Conservation (phyloP, 1,139 yeast species). For the Taiozyma onychis region DNA sequence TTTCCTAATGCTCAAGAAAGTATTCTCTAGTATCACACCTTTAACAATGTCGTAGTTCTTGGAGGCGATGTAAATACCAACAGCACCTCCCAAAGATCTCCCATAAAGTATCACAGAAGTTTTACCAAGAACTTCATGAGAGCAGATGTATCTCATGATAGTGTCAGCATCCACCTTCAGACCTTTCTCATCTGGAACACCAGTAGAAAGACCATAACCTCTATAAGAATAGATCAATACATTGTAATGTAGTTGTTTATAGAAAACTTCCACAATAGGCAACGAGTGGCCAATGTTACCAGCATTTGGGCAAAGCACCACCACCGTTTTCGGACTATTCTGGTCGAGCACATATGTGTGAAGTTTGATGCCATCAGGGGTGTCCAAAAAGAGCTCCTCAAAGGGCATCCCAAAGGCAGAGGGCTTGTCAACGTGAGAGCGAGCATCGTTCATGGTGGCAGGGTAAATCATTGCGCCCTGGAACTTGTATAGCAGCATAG, state of each 20-base stretch:
- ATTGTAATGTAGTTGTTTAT: constrained; percentile 60
- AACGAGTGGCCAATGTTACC: constrained; percentile 94
- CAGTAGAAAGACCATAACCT: constrained; percentile 88
- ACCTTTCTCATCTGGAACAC: constrained; percentile 72
- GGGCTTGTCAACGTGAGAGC: constrained; percentile 74
- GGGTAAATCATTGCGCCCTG: constrained; percentile 80
- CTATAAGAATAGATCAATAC: constrained; percentile 85
- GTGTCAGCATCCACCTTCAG: constrained; percentile 78
- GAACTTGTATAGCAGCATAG: constrained; percentile 52
- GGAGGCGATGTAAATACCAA: constrained; percentile 77
- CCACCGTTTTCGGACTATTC: constrained; percentile 54
- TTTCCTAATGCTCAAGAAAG: constrained; percentile 72
- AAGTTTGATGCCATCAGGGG: constrained; percentile 59
- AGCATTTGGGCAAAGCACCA: constrained; percentile 87
- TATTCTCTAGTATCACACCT: constrained; percentile 78
- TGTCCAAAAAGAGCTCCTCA: constrained; percentile 53
- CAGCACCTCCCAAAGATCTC: constrained; percentile 93
- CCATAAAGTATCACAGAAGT: constrained; percentile 73
- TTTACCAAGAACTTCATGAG: constrained; percentile 45
- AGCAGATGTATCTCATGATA: constrained; percentile 52
- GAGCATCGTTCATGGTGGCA: constrained; percentile 71
- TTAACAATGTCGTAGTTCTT: constrained; percentile 41
- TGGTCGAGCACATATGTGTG: constrained; percentile 45
- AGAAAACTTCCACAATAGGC: constrained; percentile 75
- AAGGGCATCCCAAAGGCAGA: constrained; percentile 65